Conservation (phyloP, 139 green algal genomes). For the Diplosphaera chodatii region DNA sequence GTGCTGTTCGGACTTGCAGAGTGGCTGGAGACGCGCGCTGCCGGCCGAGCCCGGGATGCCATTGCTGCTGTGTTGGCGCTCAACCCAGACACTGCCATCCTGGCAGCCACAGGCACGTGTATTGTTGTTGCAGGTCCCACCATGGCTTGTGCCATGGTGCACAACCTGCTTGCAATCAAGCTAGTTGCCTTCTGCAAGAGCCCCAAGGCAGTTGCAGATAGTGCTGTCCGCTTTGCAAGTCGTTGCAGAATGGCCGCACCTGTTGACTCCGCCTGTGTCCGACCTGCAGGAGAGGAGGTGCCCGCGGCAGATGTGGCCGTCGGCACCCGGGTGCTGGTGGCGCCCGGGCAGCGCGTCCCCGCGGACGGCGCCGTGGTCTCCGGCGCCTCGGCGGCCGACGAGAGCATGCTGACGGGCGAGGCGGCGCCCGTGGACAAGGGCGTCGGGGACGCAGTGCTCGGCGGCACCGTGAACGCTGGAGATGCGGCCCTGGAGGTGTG, state of each 20-base stretch:
- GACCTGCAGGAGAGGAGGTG: slow-evolving; percentile 8
- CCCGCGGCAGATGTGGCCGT: slow-evolving; percentile 4
- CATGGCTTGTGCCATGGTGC: too few relatives aligned
- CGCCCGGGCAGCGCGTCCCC: slow-evolving; percentile 59
- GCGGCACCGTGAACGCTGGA: slow-evolving; percentile 52
- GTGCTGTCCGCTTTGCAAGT: too few relatives aligned
- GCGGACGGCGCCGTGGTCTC: slow-evolving; percentile 61
- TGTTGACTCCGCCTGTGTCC: too few relatives aligned
- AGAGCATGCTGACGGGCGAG: slow-evolving; percentile 73
- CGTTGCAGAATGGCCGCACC: too few relatives aligned
- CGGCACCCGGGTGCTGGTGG: slow-evolving; percentile 42
- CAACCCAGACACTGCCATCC: slow-evolving; percentile 21
- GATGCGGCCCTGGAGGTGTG: slow-evolving; percentile 32
- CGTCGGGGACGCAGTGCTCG: slow-evolving; percentile 31
- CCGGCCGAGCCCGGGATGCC: slow-evolving; percentile 19
- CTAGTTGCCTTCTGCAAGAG: too few relatives aligned
- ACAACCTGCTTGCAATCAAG: too few relatives aligned
- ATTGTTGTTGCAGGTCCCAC: neutral
- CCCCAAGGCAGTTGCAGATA: too few relatives aligned
- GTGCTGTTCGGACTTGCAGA: slow-evolving; percentile 53
- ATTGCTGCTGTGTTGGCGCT: slow-evolving; percentile 26
- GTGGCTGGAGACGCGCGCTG: slow-evolving; percentile 39
- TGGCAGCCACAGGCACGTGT: slow-evolving; percentile 21
- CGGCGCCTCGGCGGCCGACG: slow-evolving; percentile 58
- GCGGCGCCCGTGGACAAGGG: slow-evolving; percentile 41